Evolutionary conservation across 129 eudicot genomes (phyloP).

Genomic region (Saussurea involucrata): DNA sequence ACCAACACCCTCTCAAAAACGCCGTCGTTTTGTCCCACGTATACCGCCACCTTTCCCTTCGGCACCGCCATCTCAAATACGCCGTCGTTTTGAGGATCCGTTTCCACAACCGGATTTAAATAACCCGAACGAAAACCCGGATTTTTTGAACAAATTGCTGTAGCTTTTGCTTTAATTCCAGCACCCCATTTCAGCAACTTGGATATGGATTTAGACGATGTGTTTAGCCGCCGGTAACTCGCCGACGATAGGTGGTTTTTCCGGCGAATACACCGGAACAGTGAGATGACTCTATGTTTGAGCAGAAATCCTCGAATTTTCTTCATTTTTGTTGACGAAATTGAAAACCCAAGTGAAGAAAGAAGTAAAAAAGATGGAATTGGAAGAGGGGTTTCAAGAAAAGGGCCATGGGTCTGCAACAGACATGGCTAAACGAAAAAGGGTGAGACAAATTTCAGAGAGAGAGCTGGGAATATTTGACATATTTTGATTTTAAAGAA

Average conservation of each 20-base stretch:
- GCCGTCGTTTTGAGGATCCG: constrained; percentile 14
- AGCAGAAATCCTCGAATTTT: constrained; percentile 54
- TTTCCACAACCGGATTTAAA: constrained; percentile 29
- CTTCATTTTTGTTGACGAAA: constrained; percentile 33
- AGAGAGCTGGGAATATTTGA: constrained; percentile 64
- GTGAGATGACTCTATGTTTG: constrained; percentile 43
- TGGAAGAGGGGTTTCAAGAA: constrained; percentile 28
- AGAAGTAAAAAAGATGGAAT: not conserved
- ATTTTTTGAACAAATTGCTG: constrained; percentile 25
- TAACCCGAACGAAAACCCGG: constrained; percentile 15
- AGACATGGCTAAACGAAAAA: constrained; percentile 60
- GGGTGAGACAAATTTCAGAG: constrained; percentile 59
- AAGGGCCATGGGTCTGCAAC: constrained; percentile 85
- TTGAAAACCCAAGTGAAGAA: not conserved
- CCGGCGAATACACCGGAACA: constrained; percentile 45
- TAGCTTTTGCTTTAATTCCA: constrained; percentile 47
- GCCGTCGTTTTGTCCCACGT: constrained; percentile 69
- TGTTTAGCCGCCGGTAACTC: constrained; percentile 28
- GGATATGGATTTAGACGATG: constrained; percentile 11
- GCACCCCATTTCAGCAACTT: constrained; percentile 43
- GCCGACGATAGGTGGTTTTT: constrained; percentile 9
- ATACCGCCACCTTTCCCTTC: constrained; percentile 80
- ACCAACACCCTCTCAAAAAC: constrained; percentile 62
- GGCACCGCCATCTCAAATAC: too few species aligned
- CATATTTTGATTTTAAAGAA: constrained; percentile 29